Base-by-base conservation (phyloP, 345 rosid genomes). In the Excoecaria cochinchinensis region DNA sequence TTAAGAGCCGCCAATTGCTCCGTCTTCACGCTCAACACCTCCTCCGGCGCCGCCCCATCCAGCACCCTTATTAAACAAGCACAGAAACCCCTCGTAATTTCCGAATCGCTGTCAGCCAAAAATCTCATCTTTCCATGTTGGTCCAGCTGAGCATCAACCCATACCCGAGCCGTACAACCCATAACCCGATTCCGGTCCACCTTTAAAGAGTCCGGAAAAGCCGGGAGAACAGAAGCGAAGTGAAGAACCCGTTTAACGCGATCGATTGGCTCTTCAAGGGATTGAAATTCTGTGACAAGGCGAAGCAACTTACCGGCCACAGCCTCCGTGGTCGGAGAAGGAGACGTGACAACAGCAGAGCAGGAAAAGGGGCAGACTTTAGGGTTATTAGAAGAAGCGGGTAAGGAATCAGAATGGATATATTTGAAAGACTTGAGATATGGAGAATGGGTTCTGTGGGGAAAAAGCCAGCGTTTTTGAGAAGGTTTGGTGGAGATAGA, bases 121-220 rank as follows among this genome's bases (percentile, higher is more conserved):
- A 95, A 93, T 72, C 88, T 83, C 89, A 95, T 89, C 81, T 81
- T 93, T 60, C 91, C 93, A 39, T 83, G 83, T 15, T 73, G 66
- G 74, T 89, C 98, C 48, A 93, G 44, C 73, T 67, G 81, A 24
- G 87, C 91, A 13, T 91, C 92, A 25, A 96, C 78, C 99, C 98
- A 96, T 62, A 93, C 99, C 69, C 87, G 97, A 71, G 89, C 86
- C 4, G 97, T 90, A 79, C 99, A 96, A 36, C 99, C 99, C 99
- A 92, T 91, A 74, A 96, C 97, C 56, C 99, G 91, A 72, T 93
- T 96, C 6, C 83, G 82, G 46, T 90, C 92, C 55, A 82, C 84
- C 62, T 91, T 86, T 21, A 90, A 88, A 0, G 90, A 81, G 16
- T 85, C 90, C 12, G 86, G 86, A 51, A 93, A 84, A 4, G 80